These are phyloP conservation scores for Yamadazyma scolyti DNA, from an alignment of 805 yeast species.

Conservation along the genomic window DNA sequence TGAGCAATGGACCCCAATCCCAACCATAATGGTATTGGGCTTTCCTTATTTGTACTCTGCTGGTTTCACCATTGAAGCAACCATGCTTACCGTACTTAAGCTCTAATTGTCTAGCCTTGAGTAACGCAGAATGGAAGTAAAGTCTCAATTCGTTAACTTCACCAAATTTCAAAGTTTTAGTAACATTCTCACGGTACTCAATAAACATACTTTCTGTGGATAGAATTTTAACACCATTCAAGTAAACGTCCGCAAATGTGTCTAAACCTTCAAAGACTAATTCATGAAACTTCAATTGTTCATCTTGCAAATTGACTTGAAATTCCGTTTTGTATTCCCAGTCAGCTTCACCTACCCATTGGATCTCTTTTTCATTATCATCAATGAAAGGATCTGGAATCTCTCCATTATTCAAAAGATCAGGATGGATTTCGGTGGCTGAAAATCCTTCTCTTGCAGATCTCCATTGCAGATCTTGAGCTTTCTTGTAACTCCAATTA, in stretches of 20 bases:
- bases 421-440: slow-evolving; percentile 33
- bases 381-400: slow-evolving; percentile 46
- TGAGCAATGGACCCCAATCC: slow-evolving; percentile 53
- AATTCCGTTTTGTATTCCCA: slow-evolving; percentile 43
- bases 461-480: background rate
- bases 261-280: slow-evolving; percentile 42
- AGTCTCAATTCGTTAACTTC: slow-evolving; percentile 27
- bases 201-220: slow-evolving; percentile 42
- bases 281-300: slow-evolving; percentile 10
- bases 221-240: slow-evolving; percentile 34
- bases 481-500: background rate
- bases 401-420: slow-evolving; percentile 29
- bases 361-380: slow-evolving; percentile 39
- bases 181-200: slow-evolving; percentile 26
- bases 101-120: slow-evolving; percentile 28
- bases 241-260: slow-evolving; percentile 34
- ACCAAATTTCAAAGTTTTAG: slow-evolving; percentile 6
- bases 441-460: background rate
- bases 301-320: background rate
- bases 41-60: slow-evolving; percentile 42
- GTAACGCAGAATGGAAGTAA: slow-evolving; percentile 33
- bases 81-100: slow-evolving; percentile 19
- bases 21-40: slow-evolving; percentile 54
- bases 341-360: slow-evolving; percentile 47
- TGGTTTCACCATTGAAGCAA: slow-evolving; percentile 40